Evolutionary conservation across 306 rosid species (phyloP), one percentile per base, ranked within the genome.

Genomic region (Abrus pulchellus): DNA sequence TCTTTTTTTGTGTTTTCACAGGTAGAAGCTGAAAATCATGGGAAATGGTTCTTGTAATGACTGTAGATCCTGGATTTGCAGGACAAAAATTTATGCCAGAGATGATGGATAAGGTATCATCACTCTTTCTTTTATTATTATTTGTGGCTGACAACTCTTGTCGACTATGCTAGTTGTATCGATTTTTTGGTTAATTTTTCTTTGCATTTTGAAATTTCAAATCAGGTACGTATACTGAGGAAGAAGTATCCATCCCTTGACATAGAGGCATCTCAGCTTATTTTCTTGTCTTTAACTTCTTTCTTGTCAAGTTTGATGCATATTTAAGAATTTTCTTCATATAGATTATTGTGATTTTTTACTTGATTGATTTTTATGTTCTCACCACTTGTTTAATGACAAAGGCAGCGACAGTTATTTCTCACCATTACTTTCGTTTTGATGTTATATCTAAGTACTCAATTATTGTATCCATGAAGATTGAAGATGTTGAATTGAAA

Each of bases 11-110:
- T 82, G 57, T 68, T 55, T 82, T 52, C 57, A 74, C 89, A 96
- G 99, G 82, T 96, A 83, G 98, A 96, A 79, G 89, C 90, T 62
- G 97, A 96, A 86, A 73, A 77, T 84, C 94, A 91, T 57, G 99
- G 76, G 97, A 89, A 83, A 82, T 96, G 98, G 98, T 96, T 89
- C 99, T 96, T 76, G 99, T 96, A 72, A 96, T 96, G 99, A 96
- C 98, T 30, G 99, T 96, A 6, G 99, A 89, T 83, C 99, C 99
- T 80, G 99, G 99, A 76, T 96, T 96, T 83, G 99, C 98, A 36
- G 99, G 99, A 76, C 99, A 96, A 73, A 93, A 96, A 70, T 96
- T 93, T 88, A 93, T 93, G 91, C 91, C 92, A 3, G 91, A 92
- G 79, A 96, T 50, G 81, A 96, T 96, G 99, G 97, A 91, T 69